Percentiles rank a stretch among this genome's conserved stretches.
phyloP scores from a whole-genome alignment of 2,329 filamentous ascomycete species.

The Diplodia corticola region DNA sequence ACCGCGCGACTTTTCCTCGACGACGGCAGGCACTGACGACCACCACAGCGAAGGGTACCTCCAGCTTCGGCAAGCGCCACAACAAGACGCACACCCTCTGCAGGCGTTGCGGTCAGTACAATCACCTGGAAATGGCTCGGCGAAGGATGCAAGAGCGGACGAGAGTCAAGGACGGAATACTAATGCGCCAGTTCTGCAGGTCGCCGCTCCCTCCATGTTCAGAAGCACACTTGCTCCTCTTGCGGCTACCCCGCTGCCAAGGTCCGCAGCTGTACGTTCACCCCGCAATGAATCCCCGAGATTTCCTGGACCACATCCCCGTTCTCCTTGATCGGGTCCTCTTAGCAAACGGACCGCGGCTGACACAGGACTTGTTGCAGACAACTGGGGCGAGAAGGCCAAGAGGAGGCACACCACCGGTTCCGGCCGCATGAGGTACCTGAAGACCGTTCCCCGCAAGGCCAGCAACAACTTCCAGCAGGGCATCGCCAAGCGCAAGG shows the following conservation, averaged over 20 bases:
- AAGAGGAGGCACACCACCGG: slow-evolving; percentile 99
- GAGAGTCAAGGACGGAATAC: slow-evolving; percentile 33
- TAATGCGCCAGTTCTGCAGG: slow-evolving; percentile 55
- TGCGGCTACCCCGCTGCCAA: slow-evolving; percentile 98
- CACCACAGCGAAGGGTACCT: slow-evolving; percentile 67
- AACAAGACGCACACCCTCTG: slow-evolving; percentile 98
- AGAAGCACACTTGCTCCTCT: slow-evolving; percentile 96
- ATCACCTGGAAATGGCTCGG: slow-evolving; percentile 23
- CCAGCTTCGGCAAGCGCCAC: slow-evolving; percentile 78
- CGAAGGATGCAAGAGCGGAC: slow-evolving; percentile 2
- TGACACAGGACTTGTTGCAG: slow-evolving; percentile 53
- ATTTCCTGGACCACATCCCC: slow-evolving; percentile 2
- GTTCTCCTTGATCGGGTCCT: slow-evolving; percentile 15
- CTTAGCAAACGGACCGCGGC: slow-evolving; percentile 21
- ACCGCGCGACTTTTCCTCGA: slow-evolving; percentile 27
- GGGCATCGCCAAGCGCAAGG: slow-evolving; percentile 74
- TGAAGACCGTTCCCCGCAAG: slow-evolving; percentile 87
- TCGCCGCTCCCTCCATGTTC: slow-evolving; percentile 96
- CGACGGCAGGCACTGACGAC: slow-evolving; percentile 45
- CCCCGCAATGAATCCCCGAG: slow-evolving; percentile 9
- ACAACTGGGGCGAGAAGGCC: slow-evolving; percentile 99
- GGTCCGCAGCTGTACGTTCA: slow-evolving; percentile 95
- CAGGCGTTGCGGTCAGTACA: slow-evolving; percentile 91
- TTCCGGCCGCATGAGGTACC: slow-evolving; percentile 91
- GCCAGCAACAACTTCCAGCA: slow-evolving; percentile 98